Percentiles rank a stretch among this genome's conserved stretches.
Evolutionary conservation across 352 stramenopile species (phyloP).

Genomic region (Phytophthora lateralis): DNA sequence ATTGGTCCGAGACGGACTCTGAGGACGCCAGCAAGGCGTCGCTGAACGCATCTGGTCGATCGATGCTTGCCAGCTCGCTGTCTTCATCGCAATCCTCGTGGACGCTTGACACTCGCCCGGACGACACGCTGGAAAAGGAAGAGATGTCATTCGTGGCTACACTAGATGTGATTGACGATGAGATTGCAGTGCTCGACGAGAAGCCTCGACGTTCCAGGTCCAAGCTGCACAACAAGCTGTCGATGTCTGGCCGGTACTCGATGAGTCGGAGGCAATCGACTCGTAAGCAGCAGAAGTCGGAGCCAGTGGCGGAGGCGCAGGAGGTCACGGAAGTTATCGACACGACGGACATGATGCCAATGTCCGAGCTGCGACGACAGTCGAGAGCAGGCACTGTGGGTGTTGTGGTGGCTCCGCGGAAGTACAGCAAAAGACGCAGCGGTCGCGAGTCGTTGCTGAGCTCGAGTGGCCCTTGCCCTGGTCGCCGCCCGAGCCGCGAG

Average conservation of each 20-base stretch:
- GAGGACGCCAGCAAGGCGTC: conserved; percentile 42
- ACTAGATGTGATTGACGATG: conserved; percentile 53
- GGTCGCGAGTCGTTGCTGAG: conserved; percentile 17
- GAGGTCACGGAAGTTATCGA: conserved; percentile 57
- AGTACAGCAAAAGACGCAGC: conserved; percentile 27
- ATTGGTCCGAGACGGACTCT: conserved; percentile 54
- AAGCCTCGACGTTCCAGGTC: conserved; percentile 25
- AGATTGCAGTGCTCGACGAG: conserved; percentile 43
- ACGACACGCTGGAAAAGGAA: conserved; percentile 43
- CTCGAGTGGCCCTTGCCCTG: conserved; percentile 23
- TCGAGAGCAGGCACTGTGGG: conserved; percentile 1
- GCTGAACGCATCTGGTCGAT: conserved; percentile 34
- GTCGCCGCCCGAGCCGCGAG: conserved; percentile 19
- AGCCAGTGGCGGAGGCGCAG: conserved; percentile 10
- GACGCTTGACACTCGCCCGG: conserved; percentile 12
- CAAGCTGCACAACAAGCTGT: conserved; percentile 30
- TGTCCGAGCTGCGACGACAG: conserved; percentile 29
- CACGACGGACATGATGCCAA: conserved; percentile 52
- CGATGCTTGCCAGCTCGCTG: conserved; percentile 34
- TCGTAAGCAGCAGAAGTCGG: conserved; percentile 11
- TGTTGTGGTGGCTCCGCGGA: conserved; percentile 14
- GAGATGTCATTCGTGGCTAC: conserved; percentile 46
- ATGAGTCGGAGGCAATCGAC: conserved; percentile 22
- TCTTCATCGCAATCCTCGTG: conserved; percentile 41
- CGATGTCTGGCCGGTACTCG: conserved; percentile 27